Percentiles rank a stretch among this genome's conserved stretches.
Evolutionary conservation across 2,329 filamentous ascomycete species (phyloP).

Genomic region (Ophiosphaerella herpotricha): DNA sequence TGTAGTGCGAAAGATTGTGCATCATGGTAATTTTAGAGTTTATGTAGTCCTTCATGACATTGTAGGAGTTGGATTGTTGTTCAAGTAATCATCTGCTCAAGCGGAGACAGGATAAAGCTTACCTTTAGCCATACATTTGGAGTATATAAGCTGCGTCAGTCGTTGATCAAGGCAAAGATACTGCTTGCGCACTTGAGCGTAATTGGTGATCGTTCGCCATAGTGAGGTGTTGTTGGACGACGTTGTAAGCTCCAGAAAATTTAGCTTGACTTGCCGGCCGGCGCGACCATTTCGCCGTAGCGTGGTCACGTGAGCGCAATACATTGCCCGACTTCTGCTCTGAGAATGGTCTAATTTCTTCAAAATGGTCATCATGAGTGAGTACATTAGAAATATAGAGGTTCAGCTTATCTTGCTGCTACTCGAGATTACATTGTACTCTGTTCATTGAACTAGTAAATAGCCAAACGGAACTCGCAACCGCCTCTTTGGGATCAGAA

Average conservation of each 20-base stretch:
- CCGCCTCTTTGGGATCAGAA: no score
- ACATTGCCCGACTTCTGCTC: no score
- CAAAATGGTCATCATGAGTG: no score
- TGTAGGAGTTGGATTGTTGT: conserved; percentile 66
- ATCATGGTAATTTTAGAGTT: conserved; percentile 64
- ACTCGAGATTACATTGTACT: no score
- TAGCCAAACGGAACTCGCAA: no score
- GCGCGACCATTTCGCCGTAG: conserved; percentile 24
- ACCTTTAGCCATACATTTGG: conserved; percentile 7
- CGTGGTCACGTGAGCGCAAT: conserved; percentile 16
- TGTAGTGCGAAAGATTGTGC: conserved; percentile 23
- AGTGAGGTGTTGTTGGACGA: conserved; percentile 11
- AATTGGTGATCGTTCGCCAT: conserved; percentile 6
- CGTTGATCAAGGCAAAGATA: conserved; percentile 5
- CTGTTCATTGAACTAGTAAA: no score
- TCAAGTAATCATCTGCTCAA: conserved; percentile 49
- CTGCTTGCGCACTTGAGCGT: conserved; percentile 21
- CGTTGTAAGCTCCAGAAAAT: conserved; percentile 28
- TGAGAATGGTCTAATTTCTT: no score
- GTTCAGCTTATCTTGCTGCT: no score
- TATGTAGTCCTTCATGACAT: conserved; percentile 56
- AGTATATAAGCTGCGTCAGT: conserved; percentile 17
- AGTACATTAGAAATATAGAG: no score
- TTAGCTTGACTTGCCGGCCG: conserved; percentile 17
- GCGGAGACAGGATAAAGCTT: conserved; percentile 16